Percentiles rank a stretch among this genome's conserved stretches.
These are phyloP conservation scores for Phaeoacremonium minimum DNA, from an alignment of 2,329 filamentous ascomycete species.

Conservation along the genomic window DNA sequence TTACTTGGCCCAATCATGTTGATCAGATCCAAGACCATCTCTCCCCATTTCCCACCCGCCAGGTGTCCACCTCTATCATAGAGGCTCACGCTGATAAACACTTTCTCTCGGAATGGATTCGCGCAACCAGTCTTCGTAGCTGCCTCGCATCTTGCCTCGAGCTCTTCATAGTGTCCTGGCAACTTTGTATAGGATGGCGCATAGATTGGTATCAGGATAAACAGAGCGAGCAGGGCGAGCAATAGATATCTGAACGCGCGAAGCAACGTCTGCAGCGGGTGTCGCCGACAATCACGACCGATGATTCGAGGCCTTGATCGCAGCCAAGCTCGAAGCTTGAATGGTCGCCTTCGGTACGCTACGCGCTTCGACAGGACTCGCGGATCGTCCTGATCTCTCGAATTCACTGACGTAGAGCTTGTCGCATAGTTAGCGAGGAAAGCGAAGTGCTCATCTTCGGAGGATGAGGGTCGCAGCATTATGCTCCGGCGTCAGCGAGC, in stretches of 20 bases:
- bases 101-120: slow-evolving; percentile 49
- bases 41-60: slow-evolving; percentile 60
- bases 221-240: slow-evolving; percentile 22
- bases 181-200: slow-evolving; percentile 37
- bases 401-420: slow-evolving; percentile 3
- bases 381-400: slow-evolving; percentile 7
- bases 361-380: slow-evolving; percentile 2
- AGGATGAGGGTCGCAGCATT: too few relatives aligned
- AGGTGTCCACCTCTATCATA: slow-evolving; percentile 60
- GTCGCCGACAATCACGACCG: slow-evolving; percentile 7
- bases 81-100: slow-evolving; percentile 71
- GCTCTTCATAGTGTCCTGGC: slow-evolving; percentile 29
- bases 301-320: slow-evolving; percentile 8
- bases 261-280: slow-evolving; percentile 5
- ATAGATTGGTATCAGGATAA: slow-evolving; percentile 24
- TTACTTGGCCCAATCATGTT: slow-evolving; percentile 63
- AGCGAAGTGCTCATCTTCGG: slow-evolving; percentile 9
- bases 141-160: slow-evolving; percentile 23
- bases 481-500: too few relatives aligned
- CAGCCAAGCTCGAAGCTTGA: slow-evolving; percentile 6
- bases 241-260: slow-evolving; percentile 15
- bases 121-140: slow-evolving; percentile 26
- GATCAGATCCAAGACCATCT: slow-evolving; percentile 55
- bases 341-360: slow-evolving; percentile 1
- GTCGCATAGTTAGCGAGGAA: slow-evolving; percentile 7